Evolutionary conservation across 345 rosid species (phyloP), one percentile per base, ranked within the genome.

Genomic region (Cardamine occulta): DNA sequence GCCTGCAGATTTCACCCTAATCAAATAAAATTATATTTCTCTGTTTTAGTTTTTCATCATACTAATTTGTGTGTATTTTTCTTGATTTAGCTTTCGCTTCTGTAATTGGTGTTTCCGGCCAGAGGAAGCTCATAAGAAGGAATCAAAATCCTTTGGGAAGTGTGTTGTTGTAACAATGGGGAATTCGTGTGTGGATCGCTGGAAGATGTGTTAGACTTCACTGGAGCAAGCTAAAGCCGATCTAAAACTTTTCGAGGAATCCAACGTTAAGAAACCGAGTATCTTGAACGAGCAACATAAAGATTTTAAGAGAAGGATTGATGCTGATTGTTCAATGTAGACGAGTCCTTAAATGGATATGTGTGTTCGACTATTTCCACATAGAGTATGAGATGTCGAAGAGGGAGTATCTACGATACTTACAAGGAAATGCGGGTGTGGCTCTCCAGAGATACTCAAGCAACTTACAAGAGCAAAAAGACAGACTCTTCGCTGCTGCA

Each of bases 61-160:
- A 61, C 49, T 62, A 61, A 61, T 61, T 12, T 40, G n/a, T 60
- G 65, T 61, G 65, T 61, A 19, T 21, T 61, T 61, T 35, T 40
- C 49, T 39, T 61, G 39, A 4, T 42, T 63, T 17, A 63, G 69
- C 8, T 45, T 7, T 45, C 10, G 39, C 3, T 64, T 64, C 26
- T 45, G 42, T 64, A 28, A 6, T 10, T 26, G 6, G 26, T 64
- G 55, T 29, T 47, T 24, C 5, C 0, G 1, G 40, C 4, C 9
- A 64, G 56, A 28, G 35, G 39, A 28, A 47, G 14, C 23, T 11
- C 56, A 45, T 11, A 3, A n/a, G 2, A 18, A 28, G 6, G 1
- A 11, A 13, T 12, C 40, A n/a, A 2, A 12, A 48, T 10, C 2
- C 37, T 26, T n/a, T n/a, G 34, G 8, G 45, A 1, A 1, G 17